These are phyloP conservation scores for Pisolithus microcarpus DNA, from an alignment of 768 basidiomycete genomes.

Conservation along the genomic window DNA sequence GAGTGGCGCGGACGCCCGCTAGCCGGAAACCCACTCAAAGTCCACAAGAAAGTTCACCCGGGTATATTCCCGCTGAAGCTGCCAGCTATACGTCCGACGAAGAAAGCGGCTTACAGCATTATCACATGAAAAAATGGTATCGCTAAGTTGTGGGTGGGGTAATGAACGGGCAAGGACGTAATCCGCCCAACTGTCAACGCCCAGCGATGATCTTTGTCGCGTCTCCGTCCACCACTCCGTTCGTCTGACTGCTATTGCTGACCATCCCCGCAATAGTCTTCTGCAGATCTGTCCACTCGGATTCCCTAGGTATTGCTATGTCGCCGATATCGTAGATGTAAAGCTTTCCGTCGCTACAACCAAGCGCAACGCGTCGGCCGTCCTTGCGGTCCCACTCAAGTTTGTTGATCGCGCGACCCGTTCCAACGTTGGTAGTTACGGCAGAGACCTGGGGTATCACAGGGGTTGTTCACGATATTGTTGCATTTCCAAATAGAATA, in stretches of 20 bases:
- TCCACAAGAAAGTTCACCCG: conserved; percentile 1
- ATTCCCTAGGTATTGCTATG: conserved; percentile 78
- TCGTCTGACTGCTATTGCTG: too few species aligned
- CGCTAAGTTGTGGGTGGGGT: too few species aligned
- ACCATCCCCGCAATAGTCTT: conserved; percentile 49
- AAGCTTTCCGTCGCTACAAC: conserved; percentile 85
- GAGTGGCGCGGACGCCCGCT: neutral
- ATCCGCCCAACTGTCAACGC: neutral
- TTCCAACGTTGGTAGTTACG: conserved; percentile 76
- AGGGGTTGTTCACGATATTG: neutral
- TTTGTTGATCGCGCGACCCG: conserved; percentile 87
- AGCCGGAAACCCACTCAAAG: conserved; percentile 7
- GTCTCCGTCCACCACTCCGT: too few species aligned
- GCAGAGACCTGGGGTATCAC: conserved; percentile 64
- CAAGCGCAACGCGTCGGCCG: conserved; percentile 82
- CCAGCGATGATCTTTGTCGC: too few species aligned
- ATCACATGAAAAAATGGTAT: too few species aligned
- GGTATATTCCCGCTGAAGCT: too few species aligned
- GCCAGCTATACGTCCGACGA: too few species aligned
- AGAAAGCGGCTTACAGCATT: too few species aligned
- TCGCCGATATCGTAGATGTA: conserved; percentile 96
- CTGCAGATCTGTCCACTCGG: conserved; percentile 91
- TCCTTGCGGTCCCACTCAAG: conserved; percentile 92
- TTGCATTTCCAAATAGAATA: neutral
- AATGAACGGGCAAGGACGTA: too few species aligned